A percentile compares a stretch with the other conserved stretches of the same genome.
These are phyloP conservation scores for Solanum gracilifrons DNA, from an alignment of 257 asterid species.

Conservation along the genomic window DNA sequence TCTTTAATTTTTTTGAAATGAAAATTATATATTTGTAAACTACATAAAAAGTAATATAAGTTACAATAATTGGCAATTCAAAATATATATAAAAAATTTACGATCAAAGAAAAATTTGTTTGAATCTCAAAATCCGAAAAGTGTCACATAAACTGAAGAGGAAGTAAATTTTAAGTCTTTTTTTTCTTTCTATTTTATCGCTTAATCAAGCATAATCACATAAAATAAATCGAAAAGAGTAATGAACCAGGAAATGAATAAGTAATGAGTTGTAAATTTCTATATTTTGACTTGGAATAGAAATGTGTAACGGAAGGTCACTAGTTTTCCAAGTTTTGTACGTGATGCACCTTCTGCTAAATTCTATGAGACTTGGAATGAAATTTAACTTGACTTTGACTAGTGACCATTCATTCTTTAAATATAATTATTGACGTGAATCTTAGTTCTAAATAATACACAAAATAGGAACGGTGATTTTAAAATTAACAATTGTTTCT, in stretches of 20 bases:
- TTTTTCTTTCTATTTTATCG: neutral
- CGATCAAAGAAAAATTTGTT: no score
- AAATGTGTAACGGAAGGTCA: neutral
- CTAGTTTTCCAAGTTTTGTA: neutral
- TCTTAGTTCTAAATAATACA: neutral
- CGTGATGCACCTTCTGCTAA: neutral
- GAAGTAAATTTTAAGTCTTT: neutral
- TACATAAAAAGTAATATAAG: no score
- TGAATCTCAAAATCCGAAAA: no score
- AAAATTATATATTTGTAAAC: no score
- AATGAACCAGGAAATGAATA: neutral
- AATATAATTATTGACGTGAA: neutral
- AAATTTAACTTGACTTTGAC: neutral
- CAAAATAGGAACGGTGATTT: neutral
- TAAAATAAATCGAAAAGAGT: neutral
- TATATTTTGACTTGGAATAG: no score
- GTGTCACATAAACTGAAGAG: accelerated
- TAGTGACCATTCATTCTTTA: neutral
- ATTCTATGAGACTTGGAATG: neutral
- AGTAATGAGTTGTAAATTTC: neutral
- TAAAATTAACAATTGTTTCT: neutral
- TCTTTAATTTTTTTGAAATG: no score
- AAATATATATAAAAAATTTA: no score
- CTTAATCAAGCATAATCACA: neutral
- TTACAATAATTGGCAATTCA: no score